Conservation (phyloP, 148 eudicot genomes). For the Bassia scoparia region DNA sequence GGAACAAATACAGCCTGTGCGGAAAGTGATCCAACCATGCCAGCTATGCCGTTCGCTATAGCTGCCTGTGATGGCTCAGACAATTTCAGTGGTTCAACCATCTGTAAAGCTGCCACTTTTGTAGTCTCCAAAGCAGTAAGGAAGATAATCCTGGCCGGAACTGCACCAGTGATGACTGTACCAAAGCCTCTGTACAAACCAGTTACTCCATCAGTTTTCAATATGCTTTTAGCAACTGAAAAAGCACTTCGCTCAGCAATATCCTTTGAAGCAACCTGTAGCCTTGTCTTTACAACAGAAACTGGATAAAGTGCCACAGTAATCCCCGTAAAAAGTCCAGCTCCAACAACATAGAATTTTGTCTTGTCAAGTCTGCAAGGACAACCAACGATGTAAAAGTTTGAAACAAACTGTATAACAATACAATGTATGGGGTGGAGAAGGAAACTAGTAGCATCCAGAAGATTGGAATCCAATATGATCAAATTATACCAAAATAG, state of each 20-base stretch:
- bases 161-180: conserved; percentile 86
- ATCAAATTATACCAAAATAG: background rate
- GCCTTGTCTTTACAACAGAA: conserved; percentile 86
- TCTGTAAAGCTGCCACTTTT: conserved; percentile 71
- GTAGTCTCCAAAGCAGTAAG: conserved; percentile 94
- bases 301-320: conserved; percentile 90
- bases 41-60: conserved; percentile 90
- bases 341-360: conserved; percentile 92
- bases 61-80: conserved; percentile 93
- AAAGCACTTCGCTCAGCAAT: conserved; percentile 64
- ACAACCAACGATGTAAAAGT: conserved; percentile 9
- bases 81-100: conserved; percentile 72
- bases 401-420: background rate
- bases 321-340: conserved; percentile 88
- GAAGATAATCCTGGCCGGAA: conserved; percentile 85
- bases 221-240: conserved; percentile 62
- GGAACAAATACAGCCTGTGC: conserved; percentile 94
- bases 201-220: conserved; percentile 81
- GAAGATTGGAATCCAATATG: background rate
- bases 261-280: conserved; percentile 84
- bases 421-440: background rate
- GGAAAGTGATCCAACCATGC: conserved; percentile 81
- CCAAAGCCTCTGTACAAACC: conserved; percentile 99
- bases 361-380: conserved; percentile 92
- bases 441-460: background rate